Evolutionary conservation across 768 basidiomycete genomes (phyloP).

Genomic region (Suillus variegatus): DNA sequence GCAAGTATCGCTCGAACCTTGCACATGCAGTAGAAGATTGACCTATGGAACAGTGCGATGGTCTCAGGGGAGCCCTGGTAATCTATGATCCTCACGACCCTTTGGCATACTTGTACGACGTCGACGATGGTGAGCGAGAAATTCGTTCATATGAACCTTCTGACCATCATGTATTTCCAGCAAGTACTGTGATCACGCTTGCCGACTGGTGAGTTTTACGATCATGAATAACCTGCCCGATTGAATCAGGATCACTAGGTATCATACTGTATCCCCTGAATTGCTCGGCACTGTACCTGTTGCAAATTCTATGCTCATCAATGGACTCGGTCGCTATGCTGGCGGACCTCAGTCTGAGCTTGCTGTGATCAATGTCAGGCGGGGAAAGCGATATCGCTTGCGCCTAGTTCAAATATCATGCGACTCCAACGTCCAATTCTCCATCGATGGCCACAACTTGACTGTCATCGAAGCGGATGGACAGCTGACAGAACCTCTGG

Average conservation of each 20-base stretch:
- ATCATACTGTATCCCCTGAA: conserved; percentile 20
- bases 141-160: neutral
- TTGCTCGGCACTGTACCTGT: conserved; percentile 16
- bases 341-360: conserved; percentile 35
- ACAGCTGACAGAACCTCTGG: conserved; percentile 37
- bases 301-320: conserved; percentile 37
- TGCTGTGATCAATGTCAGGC: conserved; percentile 35
- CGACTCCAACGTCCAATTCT: conserved; percentile 42
- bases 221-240: neutral
- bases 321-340: conserved; percentile 13
- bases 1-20: conserved; percentile 10
- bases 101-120: neutral
- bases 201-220: conserved; percentile 34
- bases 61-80: conserved; percentile 31
- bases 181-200: conserved; percentile 46
- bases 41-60: conserved; percentile 19
- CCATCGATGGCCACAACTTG: conserved; percentile 45
- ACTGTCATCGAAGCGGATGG: conserved; percentile 51
- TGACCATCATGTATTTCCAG: conserved; percentile 10
- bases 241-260: conserved; percentile 15
- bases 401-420: conserved; percentile 43
- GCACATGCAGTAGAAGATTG: neutral
- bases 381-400: conserved; percentile 38
- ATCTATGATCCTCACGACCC: conserved; percentile 16
- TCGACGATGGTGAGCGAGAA: conserved; percentile 13